Evolutionary conservation across 1,139 yeast genomes (phyloP).

Genomic region (Blastobotrys arbuscula): DNA sequence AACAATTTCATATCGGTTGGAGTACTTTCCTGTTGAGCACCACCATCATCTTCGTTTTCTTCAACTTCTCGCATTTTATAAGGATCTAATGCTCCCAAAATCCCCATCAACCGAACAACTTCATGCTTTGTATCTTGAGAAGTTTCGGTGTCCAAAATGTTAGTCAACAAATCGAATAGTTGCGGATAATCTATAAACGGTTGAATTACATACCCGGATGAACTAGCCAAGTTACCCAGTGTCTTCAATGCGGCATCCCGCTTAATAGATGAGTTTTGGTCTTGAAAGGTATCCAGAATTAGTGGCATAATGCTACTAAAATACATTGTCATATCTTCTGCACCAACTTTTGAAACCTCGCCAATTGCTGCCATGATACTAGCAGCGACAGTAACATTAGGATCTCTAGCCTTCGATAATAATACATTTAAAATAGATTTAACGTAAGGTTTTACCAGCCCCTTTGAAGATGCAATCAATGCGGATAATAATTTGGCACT

Average conservation of each 20-base stretch:
- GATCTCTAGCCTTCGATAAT: slow-evolving; percentile 68
- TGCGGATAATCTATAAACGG: slow-evolving; percentile 92
- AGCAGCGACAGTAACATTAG: slow-evolving; percentile 70
- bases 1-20: slow-evolving; percentile 84
- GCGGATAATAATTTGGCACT: slow-evolving; percentile 71
- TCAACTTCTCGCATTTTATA: slow-evolving; percentile 92
- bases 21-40: slow-evolving; percentile 50
- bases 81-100: slow-evolving; percentile 94
- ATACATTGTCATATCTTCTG: slow-evolving; percentile 73
- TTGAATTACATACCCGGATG: slow-evolving; percentile 92
- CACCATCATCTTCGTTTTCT: slow-evolving; percentile 43
- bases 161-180: slow-evolving; percentile 71
- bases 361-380: slow-evolving; percentile 88
- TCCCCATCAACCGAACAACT: slow-evolving; percentile 83
- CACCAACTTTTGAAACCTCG: slow-evolving; percentile 81
- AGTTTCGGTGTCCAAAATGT: slow-evolving; percentile 74
- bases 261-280: slow-evolving; percentile 79
- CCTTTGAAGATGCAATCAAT: slow-evolving; percentile 70
- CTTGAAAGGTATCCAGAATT: slow-evolving; percentile 81
- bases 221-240: slow-evolving; percentile 80
- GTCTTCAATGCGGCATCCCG: slow-evolving; percentile 87
- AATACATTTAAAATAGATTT: slow-evolving; percentile 83
- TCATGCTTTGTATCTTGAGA: slow-evolving; percentile 73
- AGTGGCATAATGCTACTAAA: slow-evolving; percentile 79
- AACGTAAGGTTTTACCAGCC: slow-evolving; percentile 80